Base-by-base conservation (phyloP, 2,329 filamentous ascomycete genomes). In the Cadophora sp. region DNA sequence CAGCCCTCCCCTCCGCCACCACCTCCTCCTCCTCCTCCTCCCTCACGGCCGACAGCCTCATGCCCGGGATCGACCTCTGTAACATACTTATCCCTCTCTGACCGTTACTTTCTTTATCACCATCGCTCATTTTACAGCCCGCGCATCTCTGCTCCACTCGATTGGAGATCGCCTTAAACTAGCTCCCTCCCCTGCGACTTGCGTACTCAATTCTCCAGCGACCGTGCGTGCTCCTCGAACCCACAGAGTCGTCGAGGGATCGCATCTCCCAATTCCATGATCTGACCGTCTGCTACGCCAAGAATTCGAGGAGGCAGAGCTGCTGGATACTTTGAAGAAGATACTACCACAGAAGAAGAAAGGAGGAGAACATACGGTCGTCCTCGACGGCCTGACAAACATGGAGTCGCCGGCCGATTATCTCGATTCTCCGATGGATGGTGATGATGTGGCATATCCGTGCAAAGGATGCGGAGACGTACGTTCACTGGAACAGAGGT, bases 381-480 rank as follows among this genome's bases (percentile, higher is more conserved):
- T 55, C 48, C 51, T 45, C 18, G 64, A 67, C 67, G 62, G 48
- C 62, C 55, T 59, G 56, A 68, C 58, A 71, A 76, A 45, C 48
- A 86, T 87, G 85, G 85, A 87, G 68, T 85, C 84, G 67, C 84
- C 84, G 58, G 81, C 81, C 48, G 80, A 81, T 68, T 85, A 84
- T 73, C 81, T 85, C 68, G 87, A 89, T 70, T 86, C 81, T 75
- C 74, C 75, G 48, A 74, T 74, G 71, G 93, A 96, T 68, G 85
- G 86, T 70, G 93, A 96, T 74, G 94, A 97, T 78, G 85, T 91
- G 68, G 83, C 85, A 72, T 96, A 92, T 77, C 92, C 92, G 69
- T 97, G 94, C 84, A 97, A 96, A 83, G 93, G 93, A 67, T 97
- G 94, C 81, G 93, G 93, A 82, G 92, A 96, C 85, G 93, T 96